Evolutionary conservation across 1,139 yeast species (phyloP).

Genomic region (Candida sp.): DNA sequence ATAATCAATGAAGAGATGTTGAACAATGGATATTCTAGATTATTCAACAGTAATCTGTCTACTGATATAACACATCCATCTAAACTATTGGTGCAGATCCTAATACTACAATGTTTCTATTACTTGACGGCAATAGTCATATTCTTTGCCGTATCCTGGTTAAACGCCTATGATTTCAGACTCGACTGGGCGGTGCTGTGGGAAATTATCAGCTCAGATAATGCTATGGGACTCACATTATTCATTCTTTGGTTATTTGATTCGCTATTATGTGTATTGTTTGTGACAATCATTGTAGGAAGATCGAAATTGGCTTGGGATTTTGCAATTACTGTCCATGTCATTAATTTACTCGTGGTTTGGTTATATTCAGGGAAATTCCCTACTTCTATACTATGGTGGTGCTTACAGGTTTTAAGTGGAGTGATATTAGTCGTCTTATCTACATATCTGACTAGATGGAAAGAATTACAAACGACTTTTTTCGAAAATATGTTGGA

Average conservation of each 20-base stretch:
- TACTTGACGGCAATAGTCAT: conserved; percentile 59
- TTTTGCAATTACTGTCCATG: conserved; percentile 87
- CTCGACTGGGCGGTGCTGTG: conserved; percentile 79
- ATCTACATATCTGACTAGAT: conserved; percentile 83
- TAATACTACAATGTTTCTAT: conserved; percentile 63
- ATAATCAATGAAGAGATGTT: conserved; percentile 1
- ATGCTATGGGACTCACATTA: conserved; percentile 76
- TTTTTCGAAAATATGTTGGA: conserved; percentile 82
- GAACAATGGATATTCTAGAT: conserved; percentile 22
- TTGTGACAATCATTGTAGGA: conserved; percentile 85
- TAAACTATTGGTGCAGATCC: conserved; percentile 50
- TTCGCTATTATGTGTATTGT: conserved; percentile 71
- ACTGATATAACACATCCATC: conserved; percentile 35
- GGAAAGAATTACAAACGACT: conserved; percentile 85
- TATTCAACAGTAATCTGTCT: conserved; percentile 21
- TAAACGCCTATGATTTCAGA: conserved; percentile 62
- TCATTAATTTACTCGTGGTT: conserved; percentile 68
- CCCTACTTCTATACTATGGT: conserved; percentile 78
- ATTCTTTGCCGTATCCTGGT: conserved; percentile 52
- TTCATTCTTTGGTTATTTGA: conserved; percentile 78
- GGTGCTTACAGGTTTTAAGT: conserved; percentile 73
- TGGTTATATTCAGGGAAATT: conserved; percentile 63
- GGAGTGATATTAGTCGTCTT: conserved; percentile 67
- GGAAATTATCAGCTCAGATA: conserved; percentile 70
- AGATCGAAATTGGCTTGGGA: conserved; percentile 94